Conservation (phyloP, 371 early-diverging fungal species). For the Mucor mucedo region DNA sequence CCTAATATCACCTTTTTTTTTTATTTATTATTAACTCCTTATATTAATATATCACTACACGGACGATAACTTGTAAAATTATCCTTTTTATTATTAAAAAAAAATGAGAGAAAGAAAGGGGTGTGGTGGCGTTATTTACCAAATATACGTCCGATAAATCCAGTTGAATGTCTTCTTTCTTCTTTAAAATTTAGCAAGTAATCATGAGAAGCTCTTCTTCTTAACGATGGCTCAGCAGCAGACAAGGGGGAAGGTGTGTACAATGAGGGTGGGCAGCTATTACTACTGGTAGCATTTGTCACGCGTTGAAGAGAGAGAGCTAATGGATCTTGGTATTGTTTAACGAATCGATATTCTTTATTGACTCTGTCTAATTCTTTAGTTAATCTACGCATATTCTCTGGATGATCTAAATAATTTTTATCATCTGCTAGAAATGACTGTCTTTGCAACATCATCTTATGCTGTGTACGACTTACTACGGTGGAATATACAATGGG, state of each 20-base stretch:
- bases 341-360: slow-evolving; percentile 50
- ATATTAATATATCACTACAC: not conserved
- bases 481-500: not conserved
- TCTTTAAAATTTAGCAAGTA: slow-evolving; percentile 22
- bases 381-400: slow-evolving; percentile 53
- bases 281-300: not conserved
- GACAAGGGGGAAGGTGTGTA: slow-evolving; percentile 2
- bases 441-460: slow-evolving; percentile 57
- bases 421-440: slow-evolving; percentile 58
- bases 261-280: not conserved
- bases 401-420: slow-evolving; percentile 55
- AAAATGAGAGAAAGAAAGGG: not conserved
- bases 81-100: not conserved
- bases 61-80: slow-evolving; percentile 4
- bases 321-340: slow-evolving; percentile 49
- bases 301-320: slow-evolving; percentile 44
- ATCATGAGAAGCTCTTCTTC: slow-evolving; percentile 27
- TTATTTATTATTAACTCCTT: slow-evolving; percentile 6
- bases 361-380: slow-evolving; percentile 60
- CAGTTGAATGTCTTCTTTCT: slow-evolving; percentile 24
- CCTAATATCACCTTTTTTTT: slow-evolving; percentile 15
- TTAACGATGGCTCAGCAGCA: slow-evolving; percentile 6
- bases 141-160: slow-evolving; percentile 21
- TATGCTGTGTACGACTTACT: slow-evolving; percentile 58
- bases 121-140: slow-evolving; percentile 7